These are phyloP conservation scores for Apocynum venetum DNA, from an alignment of 257 asterid genomes.

Conservation along the genomic window DNA sequence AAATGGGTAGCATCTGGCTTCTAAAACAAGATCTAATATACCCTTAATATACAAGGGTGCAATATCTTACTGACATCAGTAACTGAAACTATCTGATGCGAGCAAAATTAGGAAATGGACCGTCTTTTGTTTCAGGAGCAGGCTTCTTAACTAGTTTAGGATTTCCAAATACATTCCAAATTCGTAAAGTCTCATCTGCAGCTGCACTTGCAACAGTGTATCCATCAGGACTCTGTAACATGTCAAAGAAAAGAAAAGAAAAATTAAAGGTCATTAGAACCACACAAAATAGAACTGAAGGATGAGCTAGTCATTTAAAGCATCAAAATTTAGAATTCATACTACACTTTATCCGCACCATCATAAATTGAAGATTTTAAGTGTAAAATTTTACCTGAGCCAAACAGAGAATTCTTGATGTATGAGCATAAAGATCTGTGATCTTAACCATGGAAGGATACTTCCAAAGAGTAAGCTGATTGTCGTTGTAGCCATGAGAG, in stretches of 20 bases:
- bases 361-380: background rate
- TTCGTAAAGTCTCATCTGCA: conserved; percentile 40
- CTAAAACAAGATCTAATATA: too few relatives aligned
- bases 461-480: conserved; percentile 54
- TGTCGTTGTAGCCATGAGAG: conserved; percentile 34
- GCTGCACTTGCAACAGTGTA: conserved; percentile 32
- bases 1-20: too few relatives aligned
- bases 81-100: conserved; percentile 17
- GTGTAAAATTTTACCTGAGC: conserved; percentile 10
- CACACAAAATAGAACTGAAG: background rate
- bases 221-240: conserved; percentile 46
- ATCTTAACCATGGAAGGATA: conserved; percentile 54
- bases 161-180: conserved; percentile 38
- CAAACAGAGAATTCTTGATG: conserved; percentile 14
- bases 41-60: too few relatives aligned
- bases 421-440: conserved; percentile 44
- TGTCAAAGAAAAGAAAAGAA: background rate
- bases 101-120: conserved; percentile 34
- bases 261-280: background rate
- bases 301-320: background rate
- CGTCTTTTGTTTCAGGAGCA: conserved; percentile 15
- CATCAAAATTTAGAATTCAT: too few relatives aligned
- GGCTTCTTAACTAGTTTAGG: conserved; percentile 19
- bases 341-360: background rate
- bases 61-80: background rate